These are phyloP conservation scores for Lyophyllum semitale DNA, from an alignment of 768 basidiomycete species.

Conservation along the genomic window DNA sequence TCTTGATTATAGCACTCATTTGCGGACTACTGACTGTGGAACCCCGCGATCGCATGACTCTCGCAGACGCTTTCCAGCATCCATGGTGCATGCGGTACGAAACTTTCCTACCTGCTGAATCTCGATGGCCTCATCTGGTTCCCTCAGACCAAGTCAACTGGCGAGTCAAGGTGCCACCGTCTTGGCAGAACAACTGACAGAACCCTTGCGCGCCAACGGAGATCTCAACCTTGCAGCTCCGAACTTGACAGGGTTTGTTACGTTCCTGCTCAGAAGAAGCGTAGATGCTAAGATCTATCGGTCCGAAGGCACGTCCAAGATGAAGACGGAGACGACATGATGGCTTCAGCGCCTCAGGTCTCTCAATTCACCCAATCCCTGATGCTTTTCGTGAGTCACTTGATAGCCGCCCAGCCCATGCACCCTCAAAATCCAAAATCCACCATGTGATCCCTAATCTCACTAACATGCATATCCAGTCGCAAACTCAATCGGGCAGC, in stretches of 20 bases:
- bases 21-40: constrained; percentile 73
- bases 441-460: background rate
- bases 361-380: constrained; percentile 83
- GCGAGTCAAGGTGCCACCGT: constrained; percentile 48
- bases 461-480: constrained; percentile 40
- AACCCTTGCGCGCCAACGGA: constrained; percentile 66
- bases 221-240: constrained; percentile 77
- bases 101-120: background rate
- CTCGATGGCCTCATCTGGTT: background rate
- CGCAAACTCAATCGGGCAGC: constrained; percentile 77
- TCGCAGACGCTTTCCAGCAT: constrained; percentile 52
- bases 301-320: constrained; percentile 2
- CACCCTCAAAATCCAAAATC: background rate
- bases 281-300: background rate
- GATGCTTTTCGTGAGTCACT: constrained; percentile 74
- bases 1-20: constrained; percentile 62
- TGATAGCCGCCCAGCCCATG: background rate
- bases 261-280: background rate
- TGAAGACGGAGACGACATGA: constrained; percentile 55
- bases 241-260: constrained; percentile 36
- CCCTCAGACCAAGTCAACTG: constrained; percentile 67
- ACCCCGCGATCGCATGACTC: constrained; percentile 64
- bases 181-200: constrained; percentile 72
- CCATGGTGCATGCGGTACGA: constrained; percentile 74
- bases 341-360: constrained; percentile 54